Evolutionary conservation across 768 basidiomycete genomes (phyloP).

Genomic region (Mycena galericulata): DNA sequence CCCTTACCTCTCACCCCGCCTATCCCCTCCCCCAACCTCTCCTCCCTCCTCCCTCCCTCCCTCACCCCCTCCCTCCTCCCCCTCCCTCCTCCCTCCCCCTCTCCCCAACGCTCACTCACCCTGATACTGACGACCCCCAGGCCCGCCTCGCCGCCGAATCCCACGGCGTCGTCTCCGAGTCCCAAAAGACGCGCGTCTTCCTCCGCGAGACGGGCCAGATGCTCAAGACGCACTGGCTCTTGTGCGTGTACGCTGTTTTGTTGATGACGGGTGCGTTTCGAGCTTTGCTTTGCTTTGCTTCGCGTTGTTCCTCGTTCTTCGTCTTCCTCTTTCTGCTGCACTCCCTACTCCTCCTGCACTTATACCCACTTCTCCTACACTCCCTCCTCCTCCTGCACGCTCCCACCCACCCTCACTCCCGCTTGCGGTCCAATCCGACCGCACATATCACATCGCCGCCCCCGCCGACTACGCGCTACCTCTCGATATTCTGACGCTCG

Average conservation of each 20-base stretch:
- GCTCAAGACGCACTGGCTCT: conserved; percentile 84
- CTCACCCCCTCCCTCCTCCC: background rate
- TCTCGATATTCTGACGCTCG: too few species aligned
- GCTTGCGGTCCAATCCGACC: background rate
- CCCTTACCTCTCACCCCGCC: too few species aligned
- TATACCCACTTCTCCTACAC: too few species aligned
- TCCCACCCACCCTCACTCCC: background rate
- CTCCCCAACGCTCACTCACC: background rate
- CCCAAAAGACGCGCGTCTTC: conserved; percentile 77
- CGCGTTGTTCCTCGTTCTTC: background rate
- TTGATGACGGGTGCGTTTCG: conserved; percentile 72
- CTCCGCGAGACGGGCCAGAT: conserved; percentile 77
- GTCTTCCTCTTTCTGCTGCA: background rate
- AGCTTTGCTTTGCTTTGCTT: background rate
- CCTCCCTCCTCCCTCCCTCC: background rate
- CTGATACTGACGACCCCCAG: conserved; percentile 49
- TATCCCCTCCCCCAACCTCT: background rate
- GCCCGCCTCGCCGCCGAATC: conserved; percentile 24
- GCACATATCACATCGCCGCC: too few species aligned
- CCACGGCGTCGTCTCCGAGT: conserved; percentile 43
- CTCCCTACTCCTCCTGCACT: background rate
- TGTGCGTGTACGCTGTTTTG: conserved; percentile 86
- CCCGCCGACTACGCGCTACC: too few species aligned
- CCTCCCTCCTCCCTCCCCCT: background rate
- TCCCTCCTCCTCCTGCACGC: too few species aligned